Evolutionary conservation across 257 asterid species (phyloP), one percentile per base, ranked within the genome.

Genomic region (Fraxinus quadrangulata): DNA sequence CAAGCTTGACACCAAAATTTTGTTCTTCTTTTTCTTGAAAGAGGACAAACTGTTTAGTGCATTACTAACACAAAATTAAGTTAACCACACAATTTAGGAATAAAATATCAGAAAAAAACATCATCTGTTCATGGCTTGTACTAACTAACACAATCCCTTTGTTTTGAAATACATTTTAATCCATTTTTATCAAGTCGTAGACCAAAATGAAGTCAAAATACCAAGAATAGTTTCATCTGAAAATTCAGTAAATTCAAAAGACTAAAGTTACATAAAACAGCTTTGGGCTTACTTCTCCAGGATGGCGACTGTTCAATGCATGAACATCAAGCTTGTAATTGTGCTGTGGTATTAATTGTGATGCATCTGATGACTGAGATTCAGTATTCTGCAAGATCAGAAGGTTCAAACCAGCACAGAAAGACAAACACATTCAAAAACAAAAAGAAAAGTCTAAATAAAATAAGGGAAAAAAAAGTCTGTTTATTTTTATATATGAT

Each of bases 251-350:
- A 74, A 45, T 72, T 51, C 31, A 37, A 45, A 45, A 45, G 6
- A 13, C 6, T 21, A 61, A 16, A 33, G 40, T 56, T 8, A 61
- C 24, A 31, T 10, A 28, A 65, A 67, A 40, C 49, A 70, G 19
- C 40, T 9, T 19, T 71, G 51, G 23, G 17, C 34, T 54, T 93
- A 95, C 98, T 96, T 93, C 96, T 87, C 99, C 99, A 73, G 99
- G 98, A 30, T 86, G 97, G 72, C 97, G 98, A 81, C 88, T 84
- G 88, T 91, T 93, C 77, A 95, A 78, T 37, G 98, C 92, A 85
- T 93, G 93, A 74, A 82, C 96, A 87, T 95, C 99, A 45, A 95
- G 96, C 90, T 89, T 91, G 90, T 93, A 95, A 80, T 90, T 95
- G 85, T 93, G 99, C 75, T 95, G 99, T 73, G 98, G 97, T 84